Conservation (phyloP, 805 yeast genomes). For the Suhomyces tanzawaensis region DNA sequence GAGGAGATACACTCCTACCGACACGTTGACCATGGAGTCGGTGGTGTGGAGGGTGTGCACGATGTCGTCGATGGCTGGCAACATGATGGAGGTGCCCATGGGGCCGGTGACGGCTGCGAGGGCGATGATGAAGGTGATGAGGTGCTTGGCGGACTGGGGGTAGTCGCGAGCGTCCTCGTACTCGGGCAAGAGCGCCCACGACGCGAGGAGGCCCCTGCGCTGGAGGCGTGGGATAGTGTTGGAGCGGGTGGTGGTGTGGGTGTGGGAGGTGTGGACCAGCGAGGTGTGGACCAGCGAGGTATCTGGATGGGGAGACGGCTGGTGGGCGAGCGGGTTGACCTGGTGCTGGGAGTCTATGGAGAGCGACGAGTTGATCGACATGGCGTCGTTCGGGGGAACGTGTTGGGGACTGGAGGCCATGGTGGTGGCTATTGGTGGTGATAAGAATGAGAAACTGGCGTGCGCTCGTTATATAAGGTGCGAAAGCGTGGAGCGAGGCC, state of each 20-base stretch:
- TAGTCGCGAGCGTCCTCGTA: slow-evolving; percentile 69
- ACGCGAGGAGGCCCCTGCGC: slow-evolving; percentile 59
- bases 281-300: background rate
- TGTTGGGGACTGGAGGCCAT: no score
- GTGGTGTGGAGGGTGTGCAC: slow-evolving; percentile 53
- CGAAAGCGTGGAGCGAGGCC: no score
- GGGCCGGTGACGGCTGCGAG: slow-evolving; percentile 79
- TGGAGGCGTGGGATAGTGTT: slow-evolving; percentile 38
- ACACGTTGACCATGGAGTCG: slow-evolving; percentile 62
- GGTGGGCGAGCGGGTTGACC: slow-evolving; percentile 1
- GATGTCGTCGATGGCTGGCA: slow-evolving; percentile 72
- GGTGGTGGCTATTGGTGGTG: no score
- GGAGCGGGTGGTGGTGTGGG: background rate
- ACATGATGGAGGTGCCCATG: slow-evolving; percentile 81
- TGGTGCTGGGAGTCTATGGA: slow-evolving; percentile 4
- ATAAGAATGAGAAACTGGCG: no score
- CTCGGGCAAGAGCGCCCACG: slow-evolving; percentile 60
- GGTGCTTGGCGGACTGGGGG: slow-evolving; percentile 46
- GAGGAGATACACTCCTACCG: slow-evolving; percentile 75
- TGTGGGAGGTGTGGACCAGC: background rate
- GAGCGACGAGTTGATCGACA: slow-evolving; percentile 1
- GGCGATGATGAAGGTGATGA: slow-evolving; percentile 66
- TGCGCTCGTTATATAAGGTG: no score
- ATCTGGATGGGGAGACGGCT: background rate
- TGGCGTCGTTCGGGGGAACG: no score